Evolutionary conservation across 768 basidiomycete species (phyloP), one percentile per base, ranked within the genome.

Genomic region (Lactarius deliciosus): DNA sequence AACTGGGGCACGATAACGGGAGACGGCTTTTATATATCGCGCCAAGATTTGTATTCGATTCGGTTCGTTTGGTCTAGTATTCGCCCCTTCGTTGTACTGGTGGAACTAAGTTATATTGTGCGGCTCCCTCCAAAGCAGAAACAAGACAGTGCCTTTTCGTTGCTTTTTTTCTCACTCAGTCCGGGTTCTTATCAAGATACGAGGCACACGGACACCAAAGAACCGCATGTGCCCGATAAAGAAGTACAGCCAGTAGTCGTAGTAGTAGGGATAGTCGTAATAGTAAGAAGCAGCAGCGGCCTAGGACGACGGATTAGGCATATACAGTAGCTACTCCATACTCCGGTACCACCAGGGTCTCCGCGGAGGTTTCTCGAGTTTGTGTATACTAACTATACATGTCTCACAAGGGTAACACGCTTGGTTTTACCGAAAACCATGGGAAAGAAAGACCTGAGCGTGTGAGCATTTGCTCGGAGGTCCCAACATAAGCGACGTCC

Each of bases 211-310:
- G 47, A 22, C 47, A 11, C n/a, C 45, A 20, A n/a, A 45, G 45
- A 47, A 47, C 20, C 3, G 11, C 47, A n/a, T n/a, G 11, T n/a
- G 47, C 20, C 47, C n/a, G 47, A 13, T 22, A 20, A 25, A 50
- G 50, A 50, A 50, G 50, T 50, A 25, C 50, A 50, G 50, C 11
- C 47, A 50, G 50, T 15, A 50, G 50, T 50, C 50, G 22, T 50
- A 25, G 50, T 50, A 25, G 50, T 50, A 50, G 22, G 25, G 25
- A 25, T 25, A 4, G 22, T 50, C 13, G 50, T 50, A 50, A 25
- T 50, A 50, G 50, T 50, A 50, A 22, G 9, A 50, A 22, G 50
- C 10, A 50, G 22, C 22, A 50, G 22, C 1, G 18, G 50, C 50
- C 50, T 22, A 50, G 50, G 50, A 50, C 11, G 50, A 25, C 50